Evolutionary conservation across 1,284 basidiomycete genomes (phyloP), one percentile per base, ranked within the genome.

Genomic region (Microstroma glucosiphilum): DNA sequence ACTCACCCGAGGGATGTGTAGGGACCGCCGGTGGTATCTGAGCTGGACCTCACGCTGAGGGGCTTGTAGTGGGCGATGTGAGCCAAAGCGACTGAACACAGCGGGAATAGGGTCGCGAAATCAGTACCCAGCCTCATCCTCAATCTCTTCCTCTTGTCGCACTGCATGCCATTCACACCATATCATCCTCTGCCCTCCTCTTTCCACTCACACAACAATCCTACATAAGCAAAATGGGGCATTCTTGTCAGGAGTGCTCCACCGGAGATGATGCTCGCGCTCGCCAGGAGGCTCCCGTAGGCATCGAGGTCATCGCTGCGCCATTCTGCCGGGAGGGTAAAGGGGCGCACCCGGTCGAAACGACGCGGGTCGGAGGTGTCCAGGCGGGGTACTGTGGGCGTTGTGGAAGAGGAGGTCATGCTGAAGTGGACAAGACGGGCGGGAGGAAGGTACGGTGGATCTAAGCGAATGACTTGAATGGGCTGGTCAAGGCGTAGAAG

Each of bases 281-380:
- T 23, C 6, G 21, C 51, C 21, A 54, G 51, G 25, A 54, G 21
- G 15, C 51, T 54, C 6, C 51, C 51, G 25, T 54, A 54, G 51
- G 26, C 13, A 25, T 54, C 51, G 51, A 54, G 25, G 51, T 19
- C 15, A 6, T 54, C 51, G 21, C 26, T 25, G 21, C 51, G n/a
- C 51, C 51, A 54, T 13, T 19, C 51, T 21, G 13, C 13, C 13
- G 51, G 51, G 21, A 54, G 51, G 51, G 51, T 54, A 13, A 54
- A 54, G 51, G 51, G 51, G 21, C 51, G n/a, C 17, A 54, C 51
- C 19, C 51, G 51, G 25, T 54, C 51, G 51, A 19, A 54, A 6
- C 51, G 51, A 26, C 51, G 51, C 13, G 51, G 51, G 26, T 54
- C 51, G n/a, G 51, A 54, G 13, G 51, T 54, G 51, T 54, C 51